phyloP scores from a whole-genome alignment of 2,329 filamentous ascomycete species.

The Lasiodiplodia gonubiensis region DNA sequence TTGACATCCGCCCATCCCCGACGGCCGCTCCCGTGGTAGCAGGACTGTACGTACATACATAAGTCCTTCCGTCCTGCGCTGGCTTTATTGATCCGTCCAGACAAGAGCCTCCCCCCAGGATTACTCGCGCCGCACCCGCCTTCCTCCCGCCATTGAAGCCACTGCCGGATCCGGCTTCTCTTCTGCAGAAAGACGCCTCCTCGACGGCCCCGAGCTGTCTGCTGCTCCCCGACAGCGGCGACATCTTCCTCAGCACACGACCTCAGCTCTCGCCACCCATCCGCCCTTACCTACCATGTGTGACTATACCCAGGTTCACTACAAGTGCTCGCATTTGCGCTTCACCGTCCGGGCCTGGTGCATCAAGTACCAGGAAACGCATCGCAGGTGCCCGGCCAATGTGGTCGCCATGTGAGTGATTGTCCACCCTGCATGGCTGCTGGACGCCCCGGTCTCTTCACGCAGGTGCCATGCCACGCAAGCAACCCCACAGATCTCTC shows the following conservation, averaged over 20 bases:
- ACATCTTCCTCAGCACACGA: slow-evolving; percentile 4
- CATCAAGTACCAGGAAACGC: slow-evolving; percentile 59
- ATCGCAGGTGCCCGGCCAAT: slow-evolving; percentile 61
- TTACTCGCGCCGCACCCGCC: slow-evolving; percentile 7
- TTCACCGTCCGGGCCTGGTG: slow-evolving; percentile 64
- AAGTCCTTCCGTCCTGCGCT: slow-evolving; percentile 22
- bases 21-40: slow-evolving; percentile 6
- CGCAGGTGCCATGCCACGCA: slow-evolving; percentile 25
- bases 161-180: not conserved
- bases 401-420: slow-evolving; percentile 56
- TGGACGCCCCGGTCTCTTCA: slow-evolving; percentile 13
- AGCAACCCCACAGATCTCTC: slow-evolving; percentile 19
- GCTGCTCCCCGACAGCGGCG: not conserved
- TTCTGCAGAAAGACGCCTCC: not conserved
- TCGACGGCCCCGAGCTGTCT: not conserved
- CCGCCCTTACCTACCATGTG: slow-evolving; percentile 52
- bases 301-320: slow-evolving; percentile 65
- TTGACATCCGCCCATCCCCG: slow-evolving; percentile 13
- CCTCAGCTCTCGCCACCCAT: not conserved
- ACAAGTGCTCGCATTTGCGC: slow-evolving; percentile 60
- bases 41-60: slow-evolving; percentile 23
- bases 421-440: not conserved
- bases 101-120: slow-evolving; percentile 13
- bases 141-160: not conserved
- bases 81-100: slow-evolving; percentile 18